Base-by-base conservation (phyloP, 2,329 filamentous ascomycete genomes). In the Dactylellina sp. region DNA sequence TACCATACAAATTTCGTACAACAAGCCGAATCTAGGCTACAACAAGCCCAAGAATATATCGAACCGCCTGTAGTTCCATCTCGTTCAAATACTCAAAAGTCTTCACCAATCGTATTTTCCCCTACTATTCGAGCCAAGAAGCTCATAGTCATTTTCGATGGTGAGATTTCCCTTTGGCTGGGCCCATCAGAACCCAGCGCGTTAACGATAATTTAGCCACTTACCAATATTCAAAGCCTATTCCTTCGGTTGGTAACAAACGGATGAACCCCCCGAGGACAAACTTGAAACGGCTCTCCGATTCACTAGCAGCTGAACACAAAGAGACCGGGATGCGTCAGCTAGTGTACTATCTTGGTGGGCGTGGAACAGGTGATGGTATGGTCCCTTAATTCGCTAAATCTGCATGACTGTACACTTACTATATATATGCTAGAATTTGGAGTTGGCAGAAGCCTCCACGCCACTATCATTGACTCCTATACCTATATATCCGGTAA, bases 401-500 rank as follows among this genome's bases (percentile, higher is more conserved):
- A 9, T 7, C 22, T 2, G 22, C 1, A 7, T 35, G 40, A 12
- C 2, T 24, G 9, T 12, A 46, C 25, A 22, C 32, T 35, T 7
- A 24, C 9, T n/a, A 24, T 42, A 22, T 39, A n/a, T 12, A 16
- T 7, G 2, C 44, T 46, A 74, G 70, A 66, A 14, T 74, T 74
- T 25, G 70, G 70, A 7, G 53, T 65, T 5, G 63, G 63, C 18
- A 49, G 32, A 62, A 66, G 60, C n/a, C 61, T 74, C 2, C 61
- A 74, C 25, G 44, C 60, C 7, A 74, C 70, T 7, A 66, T 74
- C 32, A 20, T 66, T 5, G 61, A 66, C 6, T 46, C 55, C 1
- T 74, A 66, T 25, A 66, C 70, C 14, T 74, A 66, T 46, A 46
- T 74, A 24, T 74, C 70, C 0, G 61, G 70, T 74, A 37, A 6